Evolutionary conservation across 2,329 filamentous ascomycete genomes (phyloP).

Genomic region (Fusarium sp.): DNA sequence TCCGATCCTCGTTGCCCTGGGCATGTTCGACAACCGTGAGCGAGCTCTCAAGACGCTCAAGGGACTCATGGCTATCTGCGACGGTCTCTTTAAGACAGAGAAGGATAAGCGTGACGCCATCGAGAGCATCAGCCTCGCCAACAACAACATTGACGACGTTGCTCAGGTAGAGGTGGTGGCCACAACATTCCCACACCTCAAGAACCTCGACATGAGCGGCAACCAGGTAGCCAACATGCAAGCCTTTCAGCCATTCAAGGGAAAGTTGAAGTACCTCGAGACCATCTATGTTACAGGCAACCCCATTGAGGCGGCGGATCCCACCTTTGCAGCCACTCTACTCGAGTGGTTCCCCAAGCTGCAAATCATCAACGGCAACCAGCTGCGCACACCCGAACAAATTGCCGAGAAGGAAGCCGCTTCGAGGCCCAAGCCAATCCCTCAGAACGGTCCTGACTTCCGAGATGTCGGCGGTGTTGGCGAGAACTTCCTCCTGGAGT

Average conservation of each 20-base stretch:
- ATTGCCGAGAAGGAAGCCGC: constrained; percentile 63
- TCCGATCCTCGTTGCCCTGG: constrained; percentile 72
- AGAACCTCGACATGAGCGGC: constrained; percentile 86
- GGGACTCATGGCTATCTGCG: constrained; percentile 86
- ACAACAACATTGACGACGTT: constrained; percentile 79
- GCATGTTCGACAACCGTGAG: constrained; percentile 75
- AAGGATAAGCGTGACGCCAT: constrained; percentile 80
- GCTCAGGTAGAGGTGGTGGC: constrained; percentile 76
- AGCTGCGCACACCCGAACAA: constrained; percentile 76
- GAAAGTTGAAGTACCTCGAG: constrained; percentile 78
- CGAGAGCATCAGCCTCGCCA: constrained; percentile 79
- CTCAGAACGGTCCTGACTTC: constrained; percentile 72
- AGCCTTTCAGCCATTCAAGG: constrained; percentile 76
- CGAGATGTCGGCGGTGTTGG: constrained; percentile 76
- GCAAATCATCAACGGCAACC: constrained; percentile 75
- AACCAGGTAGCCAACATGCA: constrained; percentile 77
- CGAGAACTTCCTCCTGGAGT: constrained; percentile 77
- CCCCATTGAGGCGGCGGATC: constrained; percentile 68
- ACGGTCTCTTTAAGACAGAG: constrained; percentile 74
- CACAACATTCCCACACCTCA: constrained; percentile 81
- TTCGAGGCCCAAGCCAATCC: constrained; percentile 63
- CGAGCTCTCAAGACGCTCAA: constrained; percentile 88
- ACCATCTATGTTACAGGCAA: constrained; percentile 82
- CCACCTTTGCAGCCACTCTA: constrained; percentile 71
- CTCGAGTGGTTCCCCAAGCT: constrained; percentile 84